Evolutionary conservation across 2,329 filamentous ascomycete species (phyloP), one percentile per base, ranked within the genome.

Genomic region (Penicillium sp.): DNA sequence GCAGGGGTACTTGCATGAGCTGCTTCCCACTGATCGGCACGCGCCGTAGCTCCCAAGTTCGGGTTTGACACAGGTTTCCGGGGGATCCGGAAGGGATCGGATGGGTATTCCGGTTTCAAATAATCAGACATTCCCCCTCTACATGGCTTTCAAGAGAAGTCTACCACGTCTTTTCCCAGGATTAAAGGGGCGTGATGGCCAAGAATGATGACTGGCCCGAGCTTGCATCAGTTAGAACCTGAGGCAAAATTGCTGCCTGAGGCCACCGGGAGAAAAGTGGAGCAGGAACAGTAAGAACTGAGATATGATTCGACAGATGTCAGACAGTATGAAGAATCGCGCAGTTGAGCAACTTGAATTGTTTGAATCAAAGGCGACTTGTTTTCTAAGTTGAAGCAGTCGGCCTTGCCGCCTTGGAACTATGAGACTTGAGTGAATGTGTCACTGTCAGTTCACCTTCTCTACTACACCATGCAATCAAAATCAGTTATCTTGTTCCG

Each of bases 41-140:
- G 30, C 25, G 55, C 53, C 4, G 54, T 51, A 25, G 42, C 57
- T 46, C 59, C 49, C 33, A 61, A 37, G 38, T 61, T 61, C 10
- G 57, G 59, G 35, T 59, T 60, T 30, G 57, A 61, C 13, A 61
- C 52, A 3, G 59, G 59, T 37, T 62, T 62, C 16, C 59, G 57
- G 18, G 25, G 53, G 35, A 60, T 53, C 13, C 39, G 53, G 34
- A 58, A 54, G 22, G 34, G 27, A 43, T 59, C 55, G 13, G 52
- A 35, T 8, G 50, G 48, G 14, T 38, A 9, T 3, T 41, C 49
- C 2, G 58, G 57, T 18, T 44, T 47, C 33, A 58, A 38, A 33
- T 38, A 50, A 13, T 41, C 28, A 36, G 58, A 50, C 58, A 61
- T 61, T 6, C 19, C 19, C 3, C 3, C 13, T 49, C 29, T 46